Base-by-base conservation (phyloP, 1,139 yeast species). In the Blastobotrys aristatus region DNA sequence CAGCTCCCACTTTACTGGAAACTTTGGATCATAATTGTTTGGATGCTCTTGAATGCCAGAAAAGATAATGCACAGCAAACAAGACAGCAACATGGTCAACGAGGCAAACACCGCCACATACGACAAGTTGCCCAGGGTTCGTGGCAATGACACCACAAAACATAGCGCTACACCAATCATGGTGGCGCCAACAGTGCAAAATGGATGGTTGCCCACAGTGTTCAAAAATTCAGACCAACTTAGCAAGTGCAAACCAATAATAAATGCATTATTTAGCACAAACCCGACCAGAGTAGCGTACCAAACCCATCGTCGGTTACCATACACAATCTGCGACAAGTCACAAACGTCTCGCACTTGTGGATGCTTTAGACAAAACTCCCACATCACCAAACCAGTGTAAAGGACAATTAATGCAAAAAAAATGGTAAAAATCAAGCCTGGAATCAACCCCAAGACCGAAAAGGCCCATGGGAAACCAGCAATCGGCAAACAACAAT, bases 381-480 rank as follows among this genome's bases (percentile, higher is more conserved):
- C 81, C 48, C 75, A 70, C 50, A 79, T 70, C 42, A 69, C 75
- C 34, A 74, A 62, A 4, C 82, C 81, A 1, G 84, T 79, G 63
- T 79, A 79, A 32, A 76, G 64, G 32, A 76, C 78, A 6, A 77
- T 71, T 14, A 72, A 54, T 1, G 82, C 71, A 4, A 79, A 77
- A 45, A 73, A 72, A 1, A 71, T 70, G 0, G 84, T 79, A 46
- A 79, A 61, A 31, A 79, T 74, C 20, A 79, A 63, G 0, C 84
- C 84, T 1, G 82, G 81, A 1, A 79, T 74, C 20, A 79, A 62
- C 0, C 84, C 84, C 31, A 79, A 64, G n/a, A n/a, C n/a, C n/a
- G n/a, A n/a, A n/a, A n/a, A n/a, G n/a, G n/a, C n/a, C n/a, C n/a
- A 77, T 0, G 84, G 84, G 58, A 79, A 79, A 16, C 82, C 76